Evolutionary conservation across 805 yeast species (phyloP), one percentile per base, ranked within the genome.

Genomic region (Kodamaea kaohsiungensis): DNA sequence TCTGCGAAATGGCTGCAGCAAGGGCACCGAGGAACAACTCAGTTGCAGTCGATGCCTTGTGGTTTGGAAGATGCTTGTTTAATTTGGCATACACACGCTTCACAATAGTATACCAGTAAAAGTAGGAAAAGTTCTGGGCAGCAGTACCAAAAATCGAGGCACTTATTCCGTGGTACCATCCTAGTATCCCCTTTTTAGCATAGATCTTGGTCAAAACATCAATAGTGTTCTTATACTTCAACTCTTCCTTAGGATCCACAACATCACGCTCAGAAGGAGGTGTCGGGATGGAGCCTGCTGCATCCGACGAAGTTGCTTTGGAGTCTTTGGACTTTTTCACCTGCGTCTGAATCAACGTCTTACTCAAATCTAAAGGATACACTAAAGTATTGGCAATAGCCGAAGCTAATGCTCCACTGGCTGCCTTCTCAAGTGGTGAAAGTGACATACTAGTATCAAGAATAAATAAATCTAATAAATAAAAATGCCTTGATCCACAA

Each of bases 71-170:
- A 46, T 69, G 69, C 56, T 66, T 68, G 51, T 73, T 55, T 48
- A 71, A 54, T 49, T 69, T 72, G 55, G 80, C 76, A 69, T 83
- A 86, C 15, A 79, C 69, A 51, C 80, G 78, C 57, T 89, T 82
- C 15, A 89, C 84, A 42, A 88, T 71, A 4, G 91, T 85, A 69
- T 90, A 90, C 95, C 96, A 90, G 70, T 89, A 90, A 68, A 90
- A 90, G 69, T 90, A 90, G 30, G 90, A 85, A 65, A 90, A 90
- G 61, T 86, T 87, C 65, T 88, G 89, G 7, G 88, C 83, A 1
- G 92, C 91, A 9, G 86, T 82, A 2, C 91, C 91, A 16, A 86
- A 62, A 43, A 89, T 70, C 0, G 89, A 81, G 1, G 91, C 84
- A 2, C 82, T 70, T 47, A 89, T 69, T 1, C 96, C 96, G 58